Evolutionary conservation across 805 yeast species (phyloP).

Genomic region (Metschnikowia continentalis): DNA sequence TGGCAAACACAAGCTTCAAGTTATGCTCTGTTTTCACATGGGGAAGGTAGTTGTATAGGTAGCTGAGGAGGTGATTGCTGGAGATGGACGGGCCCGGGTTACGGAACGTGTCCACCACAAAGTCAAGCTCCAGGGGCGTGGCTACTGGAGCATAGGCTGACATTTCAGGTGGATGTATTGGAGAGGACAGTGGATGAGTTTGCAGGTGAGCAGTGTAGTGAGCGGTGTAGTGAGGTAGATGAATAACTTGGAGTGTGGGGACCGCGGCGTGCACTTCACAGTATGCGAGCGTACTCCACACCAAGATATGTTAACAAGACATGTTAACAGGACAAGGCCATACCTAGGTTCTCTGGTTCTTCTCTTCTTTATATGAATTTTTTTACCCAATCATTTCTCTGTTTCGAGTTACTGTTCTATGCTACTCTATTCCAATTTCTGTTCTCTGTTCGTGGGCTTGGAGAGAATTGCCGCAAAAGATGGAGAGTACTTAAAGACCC

Average conservation of each 20-base stretch:
- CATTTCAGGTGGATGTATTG: background rate
- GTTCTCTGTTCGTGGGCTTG: too few relatives aligned
- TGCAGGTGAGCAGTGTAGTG: background rate
- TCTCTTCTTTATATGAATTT: too few relatives aligned
- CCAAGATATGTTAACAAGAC: too few relatives aligned
- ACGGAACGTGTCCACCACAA: slow-evolving; percentile 40
- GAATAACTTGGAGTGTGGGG: background rate
- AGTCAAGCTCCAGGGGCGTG: slow-evolving; percentile 45
- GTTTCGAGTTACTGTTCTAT: too few relatives aligned
- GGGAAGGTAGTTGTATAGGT: slow-evolving; percentile 50
- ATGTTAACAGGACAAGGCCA: too few relatives aligned
- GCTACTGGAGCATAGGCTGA: background rate
- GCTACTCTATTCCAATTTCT: too few relatives aligned
- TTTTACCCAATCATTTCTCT: too few relatives aligned
- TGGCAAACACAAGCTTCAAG: slow-evolving; percentile 40
- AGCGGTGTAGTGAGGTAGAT: too few relatives aligned
- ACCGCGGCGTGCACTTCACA: background rate
- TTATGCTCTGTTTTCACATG: slow-evolving; percentile 45
- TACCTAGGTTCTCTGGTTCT: too few relatives aligned
- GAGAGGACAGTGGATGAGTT: background rate
- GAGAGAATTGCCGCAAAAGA: too few relatives aligned
- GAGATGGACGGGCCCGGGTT: slow-evolving; percentile 34
- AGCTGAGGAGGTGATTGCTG: slow-evolving; percentile 37
- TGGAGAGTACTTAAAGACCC: too few relatives aligned
- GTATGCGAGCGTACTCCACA: background rate